Evolutionary conservation across 257 asterid genomes (phyloP).

Genomic region (Linderniella brevidens): DNA sequence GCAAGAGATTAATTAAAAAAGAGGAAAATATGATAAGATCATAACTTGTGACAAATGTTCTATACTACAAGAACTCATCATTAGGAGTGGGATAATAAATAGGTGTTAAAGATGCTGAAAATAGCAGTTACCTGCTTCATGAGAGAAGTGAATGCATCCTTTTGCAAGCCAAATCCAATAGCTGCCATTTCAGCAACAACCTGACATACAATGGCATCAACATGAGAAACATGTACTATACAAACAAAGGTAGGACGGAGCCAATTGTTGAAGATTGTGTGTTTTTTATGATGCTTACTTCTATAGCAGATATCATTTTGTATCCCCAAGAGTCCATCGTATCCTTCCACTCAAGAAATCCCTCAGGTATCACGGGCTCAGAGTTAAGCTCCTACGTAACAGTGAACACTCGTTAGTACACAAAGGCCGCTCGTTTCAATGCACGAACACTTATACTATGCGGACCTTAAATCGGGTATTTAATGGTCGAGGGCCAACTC

Average conservation of each 20-base stretch:
- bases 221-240: background rate
- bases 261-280: background rate
- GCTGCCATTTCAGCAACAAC: constrained; percentile 98
- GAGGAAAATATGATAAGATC: too few species aligned
- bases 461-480: constrained; percentile 66
- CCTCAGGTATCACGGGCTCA: constrained; percentile 93
- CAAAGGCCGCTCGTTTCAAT: constrained; percentile 13
- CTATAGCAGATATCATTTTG: constrained; percentile 84
- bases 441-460: constrained; percentile 1
- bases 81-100: too few species aligned
- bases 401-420: constrained; percentile 9
- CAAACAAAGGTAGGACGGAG: background rate
- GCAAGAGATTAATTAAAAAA: too few species aligned
- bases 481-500: constrained; percentile 77
- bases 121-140: constrained; percentile 64
- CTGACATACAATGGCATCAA: constrained; percentile 22
- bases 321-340: constrained; percentile 93
- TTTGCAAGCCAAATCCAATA: constrained; percentile 80
- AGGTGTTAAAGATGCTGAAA: too few species aligned
- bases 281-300: constrained; percentile 24
- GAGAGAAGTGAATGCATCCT: constrained; percentile 86
- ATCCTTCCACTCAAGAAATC: constrained; percentile 80
- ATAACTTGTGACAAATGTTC: too few species aligned
- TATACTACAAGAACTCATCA: too few species aligned
- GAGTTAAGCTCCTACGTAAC: constrained; percentile 66